These are phyloP conservation scores for Vickermania ingenoplastis DNA, from an alignment of 208 protist genomes.

Conservation along the genomic window DNA sequence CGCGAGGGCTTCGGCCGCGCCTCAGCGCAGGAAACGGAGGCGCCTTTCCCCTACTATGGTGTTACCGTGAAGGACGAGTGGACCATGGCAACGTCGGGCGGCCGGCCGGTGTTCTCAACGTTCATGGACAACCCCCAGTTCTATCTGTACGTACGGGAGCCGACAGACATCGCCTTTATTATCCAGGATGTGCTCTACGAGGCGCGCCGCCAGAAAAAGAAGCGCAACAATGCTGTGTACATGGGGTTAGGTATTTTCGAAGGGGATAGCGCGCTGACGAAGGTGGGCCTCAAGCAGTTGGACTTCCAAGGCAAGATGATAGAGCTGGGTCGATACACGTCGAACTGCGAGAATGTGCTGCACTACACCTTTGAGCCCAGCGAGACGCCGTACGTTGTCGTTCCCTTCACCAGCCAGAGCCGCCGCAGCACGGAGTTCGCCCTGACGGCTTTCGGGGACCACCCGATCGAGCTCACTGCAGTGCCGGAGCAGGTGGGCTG, in stretches of 20 bases:
- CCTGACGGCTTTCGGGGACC: slow-evolving; percentile 75
- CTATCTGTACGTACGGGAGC: slow-evolving; percentile 56
- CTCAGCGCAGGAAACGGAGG: slow-evolving; percentile 60
- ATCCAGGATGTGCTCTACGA: slow-evolving; percentile 86
- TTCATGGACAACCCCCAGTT: slow-evolving; percentile 92
- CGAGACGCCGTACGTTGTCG: slow-evolving; percentile 79
- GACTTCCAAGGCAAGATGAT: slow-evolving; percentile 86
- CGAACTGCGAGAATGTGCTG: slow-evolving; percentile 88
- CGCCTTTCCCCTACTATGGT: slow-evolving; percentile 80
- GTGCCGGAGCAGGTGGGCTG: slow-evolving; percentile 84
- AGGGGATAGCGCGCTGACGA: slow-evolving; percentile 53
- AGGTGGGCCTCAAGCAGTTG: slow-evolving; percentile 80
- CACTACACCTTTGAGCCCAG: slow-evolving; percentile 64
- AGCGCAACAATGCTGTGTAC: slow-evolving; percentile 82
- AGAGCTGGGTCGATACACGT: slow-evolving; percentile 80
- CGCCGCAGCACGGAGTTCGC: slow-evolving; percentile 75
- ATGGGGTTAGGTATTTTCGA: slow-evolving; percentile 87
- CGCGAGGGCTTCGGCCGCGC: slow-evolving; percentile 76
- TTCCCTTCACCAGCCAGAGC: slow-evolving; percentile 84
- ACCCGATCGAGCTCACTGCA: slow-evolving; percentile 66
- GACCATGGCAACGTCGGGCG: slow-evolving; percentile 60
- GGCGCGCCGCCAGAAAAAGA: slow-evolving; percentile 76
- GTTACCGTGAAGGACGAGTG: slow-evolving; percentile 81
- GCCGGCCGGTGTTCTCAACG: slow-evolving; percentile 78
- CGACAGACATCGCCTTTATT: slow-evolving; percentile 76